Base-by-base conservation (phyloP, 192 early-diverging fungal species). In the Gryganskiella cystojenkinii region DNA sequence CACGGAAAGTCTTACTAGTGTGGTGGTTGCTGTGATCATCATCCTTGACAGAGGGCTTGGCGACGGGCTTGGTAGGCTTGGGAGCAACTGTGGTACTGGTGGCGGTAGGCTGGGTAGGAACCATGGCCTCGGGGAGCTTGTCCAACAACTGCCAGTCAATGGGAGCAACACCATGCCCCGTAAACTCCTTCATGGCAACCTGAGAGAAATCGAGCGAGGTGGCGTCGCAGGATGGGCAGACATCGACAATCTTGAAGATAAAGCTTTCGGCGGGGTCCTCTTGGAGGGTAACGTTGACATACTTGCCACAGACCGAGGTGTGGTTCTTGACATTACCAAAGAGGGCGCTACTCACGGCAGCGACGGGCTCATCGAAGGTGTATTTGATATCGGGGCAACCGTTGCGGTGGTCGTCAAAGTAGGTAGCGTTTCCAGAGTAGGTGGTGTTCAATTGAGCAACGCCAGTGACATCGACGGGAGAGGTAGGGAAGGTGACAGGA, bases 331-430 rank as follows among this genome's bases (percentile, higher is more conserved):
- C 30, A 17, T 52, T 49, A 28, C 51, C 52, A 35, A 74, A 74
- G 40, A 50, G n/a, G 14, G 42, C 55, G 22, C 61, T 17, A 46
- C 43, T 80, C 30, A 80, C 28, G 14, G 76, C 57, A 14, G 55
- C 76, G 50, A 80, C 28, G n/a, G 49, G 60, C 24, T 71, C 67
- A 13, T 65, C 45, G 34, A 55, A 43, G 14, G 76, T 59, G 56
- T 66, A 80, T 31, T 61, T 31, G 35, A 80, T 51, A 2, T 58
- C 76, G 25, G 62, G 58, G 45, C 76, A 80, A 4, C 61, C 67
- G 4, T 54, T 56, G 31, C 49, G 67, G 15, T 57, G 30, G 33
- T 42, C 60, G 19, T 43, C 54, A 45, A 62, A 79, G 27, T 19
- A 9, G 20, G 60, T 69, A 35, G 35, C 60, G 22, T 31, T 56